phyloP scores from a whole-genome alignment of 2,329 filamentous ascomycete species.

The Tolypocladium endophyticum region DNA sequence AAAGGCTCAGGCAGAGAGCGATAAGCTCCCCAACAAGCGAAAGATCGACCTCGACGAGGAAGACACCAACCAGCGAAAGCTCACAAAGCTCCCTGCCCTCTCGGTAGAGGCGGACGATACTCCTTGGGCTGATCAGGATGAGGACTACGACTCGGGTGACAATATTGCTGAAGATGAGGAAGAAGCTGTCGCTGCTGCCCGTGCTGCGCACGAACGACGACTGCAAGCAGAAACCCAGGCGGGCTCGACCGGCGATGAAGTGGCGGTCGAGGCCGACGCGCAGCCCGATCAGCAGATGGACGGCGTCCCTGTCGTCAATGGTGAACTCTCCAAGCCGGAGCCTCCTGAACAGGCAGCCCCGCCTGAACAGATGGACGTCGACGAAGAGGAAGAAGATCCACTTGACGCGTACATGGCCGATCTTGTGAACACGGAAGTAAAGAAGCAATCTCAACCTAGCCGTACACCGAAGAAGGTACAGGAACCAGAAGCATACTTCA shows the following conservation, averaged over 20 bases:
- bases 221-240: slow-evolving; percentile 38
- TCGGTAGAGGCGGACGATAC: slow-evolving; percentile 54
- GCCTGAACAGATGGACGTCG: slow-evolving; percentile 45
- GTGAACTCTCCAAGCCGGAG: slow-evolving; percentile 2
- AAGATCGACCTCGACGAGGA: slow-evolving; percentile 83
- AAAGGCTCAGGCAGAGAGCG: slow-evolving; percentile 53
- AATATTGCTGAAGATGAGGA: slow-evolving; percentile 78
- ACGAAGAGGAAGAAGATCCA: slow-evolving; percentile 66
- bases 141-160: slow-evolving; percentile 61
- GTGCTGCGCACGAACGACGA: slow-evolving; percentile 76
- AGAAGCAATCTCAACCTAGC: slow-evolving; percentile 17
- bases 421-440: slow-evolving; percentile 44
- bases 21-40: slow-evolving; percentile 59
- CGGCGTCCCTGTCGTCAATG: slow-evolving; percentile 10
- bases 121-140: slow-evolving; percentile 51
- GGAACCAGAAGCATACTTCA: slow-evolving; percentile 78
- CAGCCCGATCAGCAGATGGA: slow-evolving; percentile 13
- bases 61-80: slow-evolving; percentile 73
- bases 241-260: slow-evolving; percentile 33
- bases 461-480: slow-evolving; percentile 42
- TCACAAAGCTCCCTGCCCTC: slow-evolving; percentile 79
- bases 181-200: slow-evolving; percentile 74
- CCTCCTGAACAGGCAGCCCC: slow-evolving; percentile 7
- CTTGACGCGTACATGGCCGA: slow-evolving; percentile 95
- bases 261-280: slow-evolving; percentile 11